Conservation (phyloP, 139 green algal genomes). For the Zygnema cylindricum region DNA sequence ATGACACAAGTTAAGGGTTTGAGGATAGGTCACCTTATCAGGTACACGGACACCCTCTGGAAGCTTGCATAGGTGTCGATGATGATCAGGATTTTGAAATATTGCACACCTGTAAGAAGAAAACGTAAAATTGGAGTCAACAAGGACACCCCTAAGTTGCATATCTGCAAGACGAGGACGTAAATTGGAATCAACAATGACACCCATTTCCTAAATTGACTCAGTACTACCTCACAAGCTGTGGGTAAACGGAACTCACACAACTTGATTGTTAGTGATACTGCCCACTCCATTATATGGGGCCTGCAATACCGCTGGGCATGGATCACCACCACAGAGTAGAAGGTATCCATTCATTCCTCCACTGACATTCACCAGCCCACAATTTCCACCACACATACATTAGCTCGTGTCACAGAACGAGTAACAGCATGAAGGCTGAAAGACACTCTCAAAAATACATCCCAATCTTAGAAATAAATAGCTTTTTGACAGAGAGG, state of each 20-base stretch:
- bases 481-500: neutral
- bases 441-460: too few relatives aligned
- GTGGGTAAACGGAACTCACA: conserved; percentile 50
- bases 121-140: neutral
- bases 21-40: conserved; percentile 23
- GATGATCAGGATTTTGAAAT: conserved; percentile 59
- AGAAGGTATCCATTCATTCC: conserved; percentile 79
- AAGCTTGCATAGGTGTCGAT: conserved; percentile 44
- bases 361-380: conserved; percentile 46
- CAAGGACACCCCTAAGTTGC: neutral
- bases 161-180: neutral
- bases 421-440: too few relatives aligned
- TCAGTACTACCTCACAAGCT: neutral
- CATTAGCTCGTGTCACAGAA: too few relatives aligned
- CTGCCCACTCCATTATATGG: conserved; percentile 75
- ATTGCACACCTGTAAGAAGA: conserved; percentile 9
- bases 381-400: neutral
- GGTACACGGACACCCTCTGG: conserved; percentile 28
- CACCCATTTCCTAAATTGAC: neutral
- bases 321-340: conserved; percentile 75
- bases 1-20: too few relatives aligned
- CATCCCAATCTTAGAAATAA: conserved; percentile 6
- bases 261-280: conserved; percentile 78
- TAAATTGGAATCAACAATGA: neutral
- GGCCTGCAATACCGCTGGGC: conserved; percentile 74